Conservation (phyloP, 768 basidiomycete species). For the Trametes cinnabarina region DNA sequence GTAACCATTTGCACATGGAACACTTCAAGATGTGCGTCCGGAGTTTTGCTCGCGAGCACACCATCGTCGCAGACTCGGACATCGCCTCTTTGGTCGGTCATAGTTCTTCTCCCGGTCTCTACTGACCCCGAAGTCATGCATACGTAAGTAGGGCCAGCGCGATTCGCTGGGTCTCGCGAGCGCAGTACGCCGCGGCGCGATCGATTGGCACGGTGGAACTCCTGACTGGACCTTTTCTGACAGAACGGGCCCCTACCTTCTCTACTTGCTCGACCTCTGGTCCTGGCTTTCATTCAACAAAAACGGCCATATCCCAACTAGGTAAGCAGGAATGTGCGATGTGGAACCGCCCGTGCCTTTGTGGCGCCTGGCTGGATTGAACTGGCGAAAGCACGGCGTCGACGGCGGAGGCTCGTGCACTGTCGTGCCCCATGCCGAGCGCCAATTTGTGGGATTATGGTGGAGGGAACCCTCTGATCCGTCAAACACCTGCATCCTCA, state of each 20-base stretch:
- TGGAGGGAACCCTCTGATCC: no score
- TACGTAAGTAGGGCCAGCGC: neutral
- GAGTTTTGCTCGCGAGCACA: no score
- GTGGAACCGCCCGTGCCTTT: neutral
- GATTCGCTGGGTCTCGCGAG: slow-evolving; percentile 1
- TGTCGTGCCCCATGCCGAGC: neutral
- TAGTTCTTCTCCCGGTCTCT: neutral
- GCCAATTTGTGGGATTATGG: no score
- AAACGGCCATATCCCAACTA: neutral
- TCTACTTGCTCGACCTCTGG: neutral
- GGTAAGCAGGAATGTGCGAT: neutral
- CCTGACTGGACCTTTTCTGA: neutral
- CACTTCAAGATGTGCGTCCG: no score
- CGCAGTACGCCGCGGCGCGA: neutral
- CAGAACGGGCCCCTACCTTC: neutral
- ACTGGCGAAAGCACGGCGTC: neutral
- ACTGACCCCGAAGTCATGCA: neutral
- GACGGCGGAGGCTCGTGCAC: neutral
- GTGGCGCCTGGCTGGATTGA: neutral
- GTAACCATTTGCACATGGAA: no score
- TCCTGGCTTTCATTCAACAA: neutral
- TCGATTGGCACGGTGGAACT: neutral
- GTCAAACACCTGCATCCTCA: no score
- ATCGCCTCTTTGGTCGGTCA: neutral
- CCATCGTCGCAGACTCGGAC: neutral